Base-by-base conservation (phyloP, 2,329 filamentous ascomycete species). In the Tolypocladium paradoxum region DNA sequence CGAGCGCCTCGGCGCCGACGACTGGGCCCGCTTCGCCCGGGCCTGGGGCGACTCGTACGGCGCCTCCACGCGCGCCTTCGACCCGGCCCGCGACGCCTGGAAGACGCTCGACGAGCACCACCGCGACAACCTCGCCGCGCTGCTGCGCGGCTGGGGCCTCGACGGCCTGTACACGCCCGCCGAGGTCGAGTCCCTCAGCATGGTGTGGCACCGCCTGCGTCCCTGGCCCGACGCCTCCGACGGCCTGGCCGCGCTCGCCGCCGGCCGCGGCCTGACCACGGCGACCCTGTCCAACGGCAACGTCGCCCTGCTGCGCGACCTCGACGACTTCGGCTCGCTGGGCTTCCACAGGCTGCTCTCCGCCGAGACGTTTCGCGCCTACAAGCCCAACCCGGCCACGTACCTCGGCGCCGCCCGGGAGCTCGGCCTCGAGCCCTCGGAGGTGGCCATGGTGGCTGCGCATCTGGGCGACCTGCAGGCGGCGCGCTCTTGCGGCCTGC, bases 271-370 rank as follows among this genome's bases (percentile, higher is more conserved):
- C 8, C 81, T 82, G 62, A 68, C 72, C 47, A 88, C 84, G 0
- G 76, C 80, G 40, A 89, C 85, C 0, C 72, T 92, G 29, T 88
- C 84, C 31, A 93, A 93, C 64, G 88, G 86, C 36, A 92, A 91
- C 64, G 64, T 74, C 2, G 70, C 74, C 2, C 71, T 92, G n/a
- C 73, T 92, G 45, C 64, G 70, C 2, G 88, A 92, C 63, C 74
- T 93, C 49, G 69, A 78, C 49, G 63, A 69, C 50, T 74, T 81
- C 60, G 83, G 79, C 1, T 66, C 68, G 5, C 74, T 91, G 50
- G 76, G 76, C 0, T 92, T 90, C 61, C 73, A 74, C 24, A 69
- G 75, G 52, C 61, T 90, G 38, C 72, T 85, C 55, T 87, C 82
- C 9, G 81, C 83, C 0, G 87, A 87, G 67, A 77, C 84, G 57